phyloP scores from a whole-genome alignment of 805 yeast genomes.

The Wickerhamomyces chaumierensis region DNA sequence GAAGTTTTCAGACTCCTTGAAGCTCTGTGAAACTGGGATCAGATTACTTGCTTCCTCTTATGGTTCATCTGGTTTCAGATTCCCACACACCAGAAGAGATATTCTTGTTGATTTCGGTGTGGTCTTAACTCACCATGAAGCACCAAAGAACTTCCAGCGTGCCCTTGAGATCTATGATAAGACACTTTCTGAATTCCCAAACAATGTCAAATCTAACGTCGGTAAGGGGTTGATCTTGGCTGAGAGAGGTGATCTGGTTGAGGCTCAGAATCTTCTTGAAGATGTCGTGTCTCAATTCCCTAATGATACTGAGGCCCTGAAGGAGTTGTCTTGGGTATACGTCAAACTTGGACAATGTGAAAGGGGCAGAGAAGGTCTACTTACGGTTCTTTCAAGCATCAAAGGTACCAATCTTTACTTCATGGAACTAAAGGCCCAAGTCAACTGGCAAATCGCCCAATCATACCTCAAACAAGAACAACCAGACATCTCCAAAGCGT shows the following conservation, averaged over 20 bases:
- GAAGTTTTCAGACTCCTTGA: slow-evolving; percentile 54
- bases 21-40: slow-evolving; percentile 49
- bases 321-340: slow-evolving; percentile 74
- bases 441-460: slow-evolving; percentile 66
- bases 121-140: slow-evolving; percentile 72
- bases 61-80: slow-evolving; percentile 32
- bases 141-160: slow-evolving; percentile 75
- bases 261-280: slow-evolving; percentile 43
- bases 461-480: slow-evolving; percentile 31
- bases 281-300: slow-evolving; percentile 39
- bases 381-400: slow-evolving; percentile 21
- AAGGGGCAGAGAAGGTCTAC: slow-evolving; percentile 42
- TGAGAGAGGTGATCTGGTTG: slow-evolving; percentile 45
- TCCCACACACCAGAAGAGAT: slow-evolving; percentile 44
- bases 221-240: slow-evolving; percentile 76
- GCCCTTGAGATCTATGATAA: slow-evolving; percentile 65
- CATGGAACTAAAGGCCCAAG: slow-evolving; percentile 44
- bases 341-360: slow-evolving; percentile 38
- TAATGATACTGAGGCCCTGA: slow-evolving; percentile 44
- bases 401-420: slow-evolving; percentile 42
- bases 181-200: slow-evolving; percentile 35
- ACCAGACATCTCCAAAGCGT: slow-evolving; percentile 33
- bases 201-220: slow-evolving; percentile 50
- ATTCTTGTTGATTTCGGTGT: slow-evolving; percentile 59
- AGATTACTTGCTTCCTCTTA: slow-evolving; percentile 37